Percentiles rank a stretch among this genome's conserved stretches.
Evolutionary conservation across 805 yeast genomes (phyloP).

Genomic region (Vanderwaltozyma tropicalis): DNA sequence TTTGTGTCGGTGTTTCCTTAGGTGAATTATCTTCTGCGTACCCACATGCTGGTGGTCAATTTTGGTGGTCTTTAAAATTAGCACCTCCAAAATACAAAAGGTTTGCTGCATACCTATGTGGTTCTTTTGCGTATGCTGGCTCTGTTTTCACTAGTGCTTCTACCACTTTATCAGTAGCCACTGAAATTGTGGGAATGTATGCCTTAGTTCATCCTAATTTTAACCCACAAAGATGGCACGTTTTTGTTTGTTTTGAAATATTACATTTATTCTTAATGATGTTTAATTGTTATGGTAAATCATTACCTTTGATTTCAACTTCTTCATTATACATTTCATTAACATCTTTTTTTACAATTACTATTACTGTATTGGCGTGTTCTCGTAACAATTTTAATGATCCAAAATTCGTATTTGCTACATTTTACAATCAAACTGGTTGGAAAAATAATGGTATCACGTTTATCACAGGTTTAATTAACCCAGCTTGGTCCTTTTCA

Average conservation of each 20-base stretch:
- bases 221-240: slow-evolving; percentile 43
- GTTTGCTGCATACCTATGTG: slow-evolving; percentile 49
- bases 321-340: slow-evolving; percentile 47
- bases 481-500: slow-evolving; percentile 63
- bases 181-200: slow-evolving; percentile 44
- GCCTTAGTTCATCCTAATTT: slow-evolving; percentile 27
- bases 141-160: slow-evolving; percentile 56
- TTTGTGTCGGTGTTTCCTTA: slow-evolving; percentile 41
- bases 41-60: slow-evolving; percentile 59
- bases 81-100: slow-evolving; percentile 37
- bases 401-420: slow-evolving; percentile 48
- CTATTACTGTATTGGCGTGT: slow-evolving; percentile 46
- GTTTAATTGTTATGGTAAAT: slow-evolving; percentile 47
- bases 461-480: slow-evolving; percentile 54
- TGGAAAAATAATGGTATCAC: slow-evolving; percentile 53
- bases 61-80: slow-evolving; percentile 47
- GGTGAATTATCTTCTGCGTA: slow-evolving; percentile 47
- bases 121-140: slow-evolving; percentile 57
- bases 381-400: slow-evolving; percentile 46
- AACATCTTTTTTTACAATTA: slow-evolving; percentile 44
- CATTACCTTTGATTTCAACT: slow-evolving; percentile 42
- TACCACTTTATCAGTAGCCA: slow-evolving; percentile 47
- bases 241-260: slow-evolving; percentile 42
- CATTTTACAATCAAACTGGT: slow-evolving; percentile 50
- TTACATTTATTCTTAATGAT: slow-evolving; percentile 36